Conservation (phyloP, 768 basidiomycete species). For the Rhodocollybia butyracea region DNA sequence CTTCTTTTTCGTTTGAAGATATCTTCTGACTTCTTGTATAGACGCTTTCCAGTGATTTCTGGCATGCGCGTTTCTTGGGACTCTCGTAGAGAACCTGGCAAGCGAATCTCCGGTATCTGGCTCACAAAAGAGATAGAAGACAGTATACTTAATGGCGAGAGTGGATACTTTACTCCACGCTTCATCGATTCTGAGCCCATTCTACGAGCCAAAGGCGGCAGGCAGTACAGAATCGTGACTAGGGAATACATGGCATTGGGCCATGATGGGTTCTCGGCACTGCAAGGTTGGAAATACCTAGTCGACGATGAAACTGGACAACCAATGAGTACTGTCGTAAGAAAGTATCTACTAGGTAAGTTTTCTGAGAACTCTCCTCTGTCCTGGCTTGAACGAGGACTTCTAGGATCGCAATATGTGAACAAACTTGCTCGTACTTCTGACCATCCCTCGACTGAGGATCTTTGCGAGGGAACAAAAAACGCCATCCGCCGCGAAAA, state of each 20-base stretch:
- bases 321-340: conserved; percentile 73
- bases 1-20: conserved; percentile 2
- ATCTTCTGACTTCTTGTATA: conserved; percentile 22
- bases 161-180: conserved; percentile 23
- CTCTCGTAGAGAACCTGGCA: conserved; percentile 64
- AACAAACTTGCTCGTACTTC: conserved; percentile 53
- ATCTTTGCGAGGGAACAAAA: conserved; percentile 42
- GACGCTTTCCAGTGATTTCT: conserved; percentile 86
- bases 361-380: background rate
- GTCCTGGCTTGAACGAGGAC: background rate
- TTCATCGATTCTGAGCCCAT: conserved; percentile 53
- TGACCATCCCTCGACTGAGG: conserved; percentile 22
- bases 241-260: conserved; percentile 82
- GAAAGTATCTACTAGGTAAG: conserved; percentile 81
- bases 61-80: conserved; percentile 88
- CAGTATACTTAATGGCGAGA: conserved; percentile 20
- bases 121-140: conserved; percentile 41
- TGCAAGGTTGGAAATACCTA: conserved; percentile 64
- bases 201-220: conserved; percentile 45
- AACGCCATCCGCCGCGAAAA: conserved; percentile 46
- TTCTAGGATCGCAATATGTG: conserved; percentile 68
- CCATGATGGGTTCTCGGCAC: conserved; percentile 75
- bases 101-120: conserved; percentile 75
- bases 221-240: conserved; percentile 79
- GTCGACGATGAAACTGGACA: conserved; percentile 84